Base-by-base conservation (phyloP, 1,284 basidiomycete species). In the Moesziomyces sp. region DNA sequence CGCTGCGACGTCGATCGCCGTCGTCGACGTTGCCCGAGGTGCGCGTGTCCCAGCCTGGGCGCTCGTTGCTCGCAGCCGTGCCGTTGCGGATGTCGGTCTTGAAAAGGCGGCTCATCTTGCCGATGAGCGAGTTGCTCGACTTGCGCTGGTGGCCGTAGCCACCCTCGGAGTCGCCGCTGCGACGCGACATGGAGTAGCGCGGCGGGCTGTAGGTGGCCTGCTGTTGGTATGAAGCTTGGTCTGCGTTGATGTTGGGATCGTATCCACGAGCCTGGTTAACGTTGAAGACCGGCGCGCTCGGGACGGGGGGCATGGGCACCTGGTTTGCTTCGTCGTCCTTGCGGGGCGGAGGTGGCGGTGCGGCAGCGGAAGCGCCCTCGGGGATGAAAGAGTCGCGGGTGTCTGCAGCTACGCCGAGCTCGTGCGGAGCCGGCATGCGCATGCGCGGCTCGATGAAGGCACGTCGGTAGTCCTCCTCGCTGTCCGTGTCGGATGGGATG, bases 91-190 rank as follows among this genome's bases (percentile, higher is more conserved):
- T 49, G 35, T 83, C 82, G 46, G 79, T 74, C 71, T 78, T 79
- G 80, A 83, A 83, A 53, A 83, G 78, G 30, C 74, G 74, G 56
- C 78, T 75, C 42, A 83, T 53, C 24, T 76, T 73, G 48, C 79
- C 76, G 23, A 83, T 74, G 55, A 83, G 76, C 47, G 75, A 75
- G 40, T 66, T 66, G 52, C 67, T 70, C 47, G 76, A 69, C 49
- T 74, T 72, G 47, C 63, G 69, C 46, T 62, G 62, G 49, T 67
- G 61, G 43, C 62, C 57, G 52, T 67, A 65, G 38, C 69, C 73
- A 14, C 61, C 61, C 42, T 74, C 65, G 9, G 60, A 67, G 42
- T 68, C 65, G 45, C 54, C 47, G 46, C 67, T 60, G 55, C 47
- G 62, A 46, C 62, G 63, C 44, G 55, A 58, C 65, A 75, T 57